phyloP scores from a whole-genome alignment of 1,284 basidiomycete species.

The Afroboletus lepidellus region DNA sequence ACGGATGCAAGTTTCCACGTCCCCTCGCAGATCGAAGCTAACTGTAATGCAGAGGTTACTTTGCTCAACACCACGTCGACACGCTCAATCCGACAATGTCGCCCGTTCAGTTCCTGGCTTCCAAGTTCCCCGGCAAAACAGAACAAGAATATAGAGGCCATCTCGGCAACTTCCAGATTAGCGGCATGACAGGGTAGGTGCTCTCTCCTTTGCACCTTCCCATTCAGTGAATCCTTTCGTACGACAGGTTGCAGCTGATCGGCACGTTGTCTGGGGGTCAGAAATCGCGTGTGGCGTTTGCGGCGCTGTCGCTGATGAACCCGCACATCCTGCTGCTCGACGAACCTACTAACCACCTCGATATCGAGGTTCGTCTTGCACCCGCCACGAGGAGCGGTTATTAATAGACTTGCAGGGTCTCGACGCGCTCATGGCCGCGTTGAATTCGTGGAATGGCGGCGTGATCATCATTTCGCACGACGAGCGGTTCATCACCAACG shows the following conservation, averaged over 20 bases:
- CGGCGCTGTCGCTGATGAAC: slow-evolving; percentile 83
- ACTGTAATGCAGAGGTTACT: slow-evolving; percentile 67
- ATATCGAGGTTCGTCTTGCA: slow-evolving; percentile 69
- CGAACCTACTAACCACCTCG: slow-evolving; percentile 97
- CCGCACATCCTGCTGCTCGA: slow-evolving; percentile 90
- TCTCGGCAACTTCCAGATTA: slow-evolving; percentile 98
- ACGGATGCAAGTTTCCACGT: slow-evolving; percentile 60
- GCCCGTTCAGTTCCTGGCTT: slow-evolving; percentile 90
- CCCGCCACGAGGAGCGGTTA: not conserved
- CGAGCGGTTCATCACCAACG: slow-evolving; percentile 87
- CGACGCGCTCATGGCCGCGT: slow-evolving; percentile 90
- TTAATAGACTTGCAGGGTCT: slow-evolving; percentile 57
- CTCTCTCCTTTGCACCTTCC: not conserved
- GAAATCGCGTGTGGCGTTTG: slow-evolving; percentile 95
- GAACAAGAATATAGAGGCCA: slow-evolving; percentile 97
- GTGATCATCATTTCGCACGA: slow-evolving; percentile 94
- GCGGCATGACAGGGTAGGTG: slow-evolving; percentile 84
- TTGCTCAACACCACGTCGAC: slow-evolving; percentile 98
- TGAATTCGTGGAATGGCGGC: slow-evolving; percentile 94
- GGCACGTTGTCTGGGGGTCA: slow-evolving; percentile 94
- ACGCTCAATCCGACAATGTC: slow-evolving; percentile 82
- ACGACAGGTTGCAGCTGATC: slow-evolving; percentile 66
- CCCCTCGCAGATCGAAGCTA: not conserved
- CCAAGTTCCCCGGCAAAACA: slow-evolving; percentile 89
- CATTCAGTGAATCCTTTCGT: not conserved